These are phyloP conservation scores for Backusella tuberculispora DNA, from an alignment of 192 early-diverging fungal genomes.

Conservation along the genomic window DNA sequence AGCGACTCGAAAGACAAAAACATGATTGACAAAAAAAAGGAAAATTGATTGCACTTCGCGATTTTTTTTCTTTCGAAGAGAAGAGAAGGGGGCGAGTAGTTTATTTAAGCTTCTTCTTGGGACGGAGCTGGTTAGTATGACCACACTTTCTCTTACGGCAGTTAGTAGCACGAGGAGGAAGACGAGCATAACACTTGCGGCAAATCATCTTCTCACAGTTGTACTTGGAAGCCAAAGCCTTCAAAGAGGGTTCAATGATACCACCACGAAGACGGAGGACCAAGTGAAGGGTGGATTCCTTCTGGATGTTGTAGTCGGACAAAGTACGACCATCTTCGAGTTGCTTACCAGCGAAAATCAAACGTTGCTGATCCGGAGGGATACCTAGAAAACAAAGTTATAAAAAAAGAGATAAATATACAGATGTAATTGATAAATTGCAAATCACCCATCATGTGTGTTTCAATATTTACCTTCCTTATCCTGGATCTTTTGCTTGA, in stretches of 20 bases:
- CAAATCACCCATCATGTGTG: too few relatives aligned
- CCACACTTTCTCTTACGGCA: conserved; percentile 99
- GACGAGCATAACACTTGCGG: conserved; percentile 99
- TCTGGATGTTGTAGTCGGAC: conserved; percentile 99
- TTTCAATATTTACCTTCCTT: conserved; percentile 49
- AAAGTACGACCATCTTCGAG: conserved; percentile 98
- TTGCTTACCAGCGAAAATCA: conserved; percentile 99
- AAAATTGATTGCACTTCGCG: not conserved
- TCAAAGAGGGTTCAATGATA: conserved; percentile 98
- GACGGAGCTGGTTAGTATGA: conserved; percentile 98
- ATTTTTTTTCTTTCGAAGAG: not conserved
- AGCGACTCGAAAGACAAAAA: too few relatives aligned
- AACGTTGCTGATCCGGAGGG: conserved; percentile 98
- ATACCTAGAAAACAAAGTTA: conserved; percentile 60
- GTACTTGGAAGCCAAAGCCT: conserved; percentile 98
- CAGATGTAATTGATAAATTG: not conserved
- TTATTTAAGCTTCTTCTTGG: conserved; percentile 92
- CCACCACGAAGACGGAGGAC: conserved; percentile 96
- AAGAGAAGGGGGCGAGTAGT: not conserved
- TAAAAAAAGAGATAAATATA: not conserved
- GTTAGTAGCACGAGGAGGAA: conserved; percentile 99
- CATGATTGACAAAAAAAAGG: not conserved
- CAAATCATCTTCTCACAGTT: conserved; percentile 99
- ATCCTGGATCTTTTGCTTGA: conserved; percentile 67
- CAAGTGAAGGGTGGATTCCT: conserved; percentile 98